Evolutionary conservation across 1,284 basidiomycete genomes (phyloP), one percentile per base, ranked within the genome.

Genomic region (Xerocomus minutiporus): DNA sequence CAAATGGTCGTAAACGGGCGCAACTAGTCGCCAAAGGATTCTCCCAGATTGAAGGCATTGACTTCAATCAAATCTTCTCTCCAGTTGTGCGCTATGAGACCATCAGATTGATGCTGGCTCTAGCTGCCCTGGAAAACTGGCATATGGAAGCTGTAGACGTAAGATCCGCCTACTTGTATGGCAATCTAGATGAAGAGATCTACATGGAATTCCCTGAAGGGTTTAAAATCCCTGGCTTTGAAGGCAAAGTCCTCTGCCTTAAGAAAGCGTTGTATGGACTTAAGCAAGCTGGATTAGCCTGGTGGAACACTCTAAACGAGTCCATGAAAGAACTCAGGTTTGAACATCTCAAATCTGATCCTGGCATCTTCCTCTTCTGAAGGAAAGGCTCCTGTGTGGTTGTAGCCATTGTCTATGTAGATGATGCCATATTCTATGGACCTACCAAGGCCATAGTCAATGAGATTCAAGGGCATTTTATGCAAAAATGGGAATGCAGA

Each of bases 21-120:
- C 2, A 2, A 20, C 20, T 20, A 20, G 20, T 20, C 20, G 2
- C 20, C 20, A 20, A 20, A 20, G 20, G 20, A 20, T 20, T 20
- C 20, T 20, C 20, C 20, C 20, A 20, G 20, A 20, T 20, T 2
- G 2, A 20, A 20, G 20, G 69, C 1, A 49, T 74, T n/a, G 66
- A 74, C 54, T 73, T 59, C 46, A 48, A 71, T 51, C 65, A 79
- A 17, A 74, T 73, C 0, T 78, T 71, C 55, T 69, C 73, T 2
- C 75, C 74, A 0, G 72, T 76, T 20, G 20, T 0, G 66, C 69
- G 2, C 56, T 63, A 67, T 39, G 61, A 72, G n/a, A 68, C 72
- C 0, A 54, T 76, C 0, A 58, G 72, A 1, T 20, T 73, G 0
- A 51, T 79, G 15, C 55, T 72, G 9, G 64, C 69, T 1, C 48